Evolutionary conservation across 192 early-diverging fungal species (phyloP), one percentile per base, ranked within the genome.

Genomic region (Coemansia pectinata): DNA sequence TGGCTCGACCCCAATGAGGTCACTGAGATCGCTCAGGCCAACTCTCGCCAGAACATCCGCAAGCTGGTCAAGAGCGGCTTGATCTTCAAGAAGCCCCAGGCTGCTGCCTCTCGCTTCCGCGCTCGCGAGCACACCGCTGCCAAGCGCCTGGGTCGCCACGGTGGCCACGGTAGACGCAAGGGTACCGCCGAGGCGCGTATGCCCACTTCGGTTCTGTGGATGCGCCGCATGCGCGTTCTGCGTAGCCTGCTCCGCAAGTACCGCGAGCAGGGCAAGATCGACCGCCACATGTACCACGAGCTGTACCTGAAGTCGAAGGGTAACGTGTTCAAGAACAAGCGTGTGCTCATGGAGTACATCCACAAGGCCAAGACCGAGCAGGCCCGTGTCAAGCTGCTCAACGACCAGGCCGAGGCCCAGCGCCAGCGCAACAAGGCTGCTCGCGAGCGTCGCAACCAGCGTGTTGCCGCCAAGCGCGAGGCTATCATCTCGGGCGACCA

Each of bases 291-390:
- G 91, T 95, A 97, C 91, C 96, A 96, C 87, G 84, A 87, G 77
- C 89, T 98, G 74, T 98, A 98, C 91, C 82, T 96, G 80, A 97
- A 96, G 90, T 88, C 95, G 67, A 98, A 98, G 94, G 96, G 96
- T 96, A 97, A 96, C 87, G 94, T 94, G 66, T 98, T 98, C 90
- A 98, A 98, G 93, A 98, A 96, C 94, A 98, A 98, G 92, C 93
- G 96, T 86, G 96, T 98, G 69, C 84, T 98, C 50, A 98, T 98
- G 94, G 96, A 98, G 87, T 94, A 93, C 88, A 98, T 98, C 86
- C 95, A 97, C 90, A 97, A 96, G 90, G 93, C 92, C 78, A 98
- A 98, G 93, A 94, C 96, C 57, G 96, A 98, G 88, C 95, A 97
- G 86, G 85, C 91, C 68, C 93, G 96, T 89, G 87, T 90, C 72